Conservation (phyloP, 1,284 basidiomycete species). For the Trametes versicolor region DNA sequence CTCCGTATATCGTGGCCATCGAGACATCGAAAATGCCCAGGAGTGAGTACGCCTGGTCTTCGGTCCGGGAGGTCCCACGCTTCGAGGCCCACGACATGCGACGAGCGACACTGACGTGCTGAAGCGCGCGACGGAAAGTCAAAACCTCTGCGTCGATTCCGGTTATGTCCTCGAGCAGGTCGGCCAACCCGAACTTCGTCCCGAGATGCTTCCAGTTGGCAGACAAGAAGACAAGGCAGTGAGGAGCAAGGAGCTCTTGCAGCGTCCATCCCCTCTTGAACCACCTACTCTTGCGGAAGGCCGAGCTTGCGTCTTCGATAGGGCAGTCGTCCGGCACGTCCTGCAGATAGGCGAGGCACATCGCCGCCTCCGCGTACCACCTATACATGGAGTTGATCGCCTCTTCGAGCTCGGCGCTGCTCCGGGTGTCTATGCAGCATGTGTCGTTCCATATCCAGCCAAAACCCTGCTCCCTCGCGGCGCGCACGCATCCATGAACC, state of each 20-base stretch:
- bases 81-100: slow-evolving; percentile 8
- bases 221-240: slow-evolving; percentile 3
- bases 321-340: slow-evolving; percentile 2
- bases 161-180: slow-evolving; percentile 3
- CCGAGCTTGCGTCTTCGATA: background rate
- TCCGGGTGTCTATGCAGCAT: slow-evolving; percentile 11
- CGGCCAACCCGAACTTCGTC: slow-evolving; percentile 4
- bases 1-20: too few species aligned
- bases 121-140: background rate
- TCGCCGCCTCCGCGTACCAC: slow-evolving; percentile 7
- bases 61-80: slow-evolving; percentile 6
- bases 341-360: slow-evolving; percentile 7
- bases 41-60: slow-evolving; percentile 14
- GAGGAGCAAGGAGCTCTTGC: slow-evolving; percentile 4
- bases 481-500: background rate
- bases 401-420: slow-evolving; percentile 17
- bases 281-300: slow-evolving; percentile 6
- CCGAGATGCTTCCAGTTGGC: slow-evolving; percentile 6
- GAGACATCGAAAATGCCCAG: too few species aligned
- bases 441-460: slow-evolving; percentile 15
- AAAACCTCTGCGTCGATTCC: slow-evolving; percentile 3
- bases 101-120: background rate
- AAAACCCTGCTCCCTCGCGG: slow-evolving; percentile 1
- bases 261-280: slow-evolving; percentile 11
- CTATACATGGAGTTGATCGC: slow-evolving; percentile 17